phyloP scores from a whole-genome alignment of 495 filamentous ascomycete genomes.

The Penicillium manginii region DNA sequence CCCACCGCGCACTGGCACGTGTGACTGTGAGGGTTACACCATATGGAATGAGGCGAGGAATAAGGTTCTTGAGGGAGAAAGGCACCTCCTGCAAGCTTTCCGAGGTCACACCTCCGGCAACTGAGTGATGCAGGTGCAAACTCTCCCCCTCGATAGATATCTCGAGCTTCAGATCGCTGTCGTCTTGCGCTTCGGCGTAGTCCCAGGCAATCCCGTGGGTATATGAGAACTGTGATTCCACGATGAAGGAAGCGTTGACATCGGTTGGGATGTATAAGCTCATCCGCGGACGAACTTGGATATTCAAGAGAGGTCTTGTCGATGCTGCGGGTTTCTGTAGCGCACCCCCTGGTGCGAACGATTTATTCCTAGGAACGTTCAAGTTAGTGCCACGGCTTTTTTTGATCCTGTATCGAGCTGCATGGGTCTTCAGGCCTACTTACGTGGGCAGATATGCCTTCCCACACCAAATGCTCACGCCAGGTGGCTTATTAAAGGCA shows the following conservation, averaged over 20 bases:
- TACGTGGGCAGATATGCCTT: constrained; percentile 59
- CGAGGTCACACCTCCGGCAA: neutral
- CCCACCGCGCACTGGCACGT: constrained; percentile 25
- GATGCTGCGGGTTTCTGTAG: constrained; percentile 48
- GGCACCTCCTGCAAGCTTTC: constrained; percentile 27
- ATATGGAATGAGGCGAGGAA: constrained; percentile 52
- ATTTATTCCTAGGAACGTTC: constrained; percentile 47
- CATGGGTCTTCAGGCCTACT: constrained; percentile 1
- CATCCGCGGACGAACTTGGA: constrained; percentile 62
- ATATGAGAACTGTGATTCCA: constrained; percentile 60
- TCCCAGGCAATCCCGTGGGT: constrained; percentile 50
- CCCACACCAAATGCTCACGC: constrained; percentile 57
- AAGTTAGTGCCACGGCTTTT: neutral
- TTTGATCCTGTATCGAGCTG: too few relatives aligned
- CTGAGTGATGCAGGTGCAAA: constrained; percentile 21
- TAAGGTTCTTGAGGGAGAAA: constrained; percentile 51
- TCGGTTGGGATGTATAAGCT: constrained; percentile 64
- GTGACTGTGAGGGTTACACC: constrained; percentile 27
- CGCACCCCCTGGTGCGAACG: constrained; percentile 65
- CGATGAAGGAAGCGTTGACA: constrained; percentile 56
- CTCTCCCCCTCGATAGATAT: constrained; percentile 20
- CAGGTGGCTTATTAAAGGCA: constrained; percentile 34
- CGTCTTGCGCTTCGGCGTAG: constrained; percentile 17
- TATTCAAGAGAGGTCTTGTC: constrained; percentile 52
- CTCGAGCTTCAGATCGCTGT: constrained; percentile 5